These are phyloP conservation scores for Halenospora varia DNA, from an alignment of 495 filamentous ascomycete genomes.

Conservation along the genomic window DNA sequence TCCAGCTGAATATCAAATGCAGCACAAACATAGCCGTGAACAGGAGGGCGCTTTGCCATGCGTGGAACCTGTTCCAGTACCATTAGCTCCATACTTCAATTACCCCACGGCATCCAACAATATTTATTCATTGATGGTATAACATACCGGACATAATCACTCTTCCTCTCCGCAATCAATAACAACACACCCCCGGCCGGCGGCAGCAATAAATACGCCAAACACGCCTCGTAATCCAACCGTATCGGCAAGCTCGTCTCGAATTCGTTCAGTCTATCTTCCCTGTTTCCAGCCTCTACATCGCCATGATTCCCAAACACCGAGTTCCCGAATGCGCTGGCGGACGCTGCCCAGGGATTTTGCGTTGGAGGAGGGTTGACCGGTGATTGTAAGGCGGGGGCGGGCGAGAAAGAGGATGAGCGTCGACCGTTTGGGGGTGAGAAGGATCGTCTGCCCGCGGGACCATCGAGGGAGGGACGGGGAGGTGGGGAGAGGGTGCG, in stretches of 20 bases:
- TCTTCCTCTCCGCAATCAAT: slow-evolving; percentile 85
- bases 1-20: slow-evolving; percentile 84
- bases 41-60: slow-evolving; percentile 87
- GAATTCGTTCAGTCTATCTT: slow-evolving; percentile 52
- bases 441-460: slow-evolving; percentile 37
- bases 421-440: slow-evolving; percentile 37
- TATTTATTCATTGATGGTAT: no score
- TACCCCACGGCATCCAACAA: neutral
- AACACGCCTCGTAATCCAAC: slow-evolving; percentile 77
- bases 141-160: slow-evolving; percentile 89
- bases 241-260: slow-evolving; percentile 67
- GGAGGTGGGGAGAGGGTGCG: slow-evolving; percentile 66
- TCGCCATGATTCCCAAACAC: slow-evolving; percentile 26
- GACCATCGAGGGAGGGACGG: no score
- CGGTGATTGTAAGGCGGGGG: slow-evolving; percentile 36
- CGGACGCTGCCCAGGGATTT: slow-evolving; percentile 39
- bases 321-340: slow-evolving; percentile 31
- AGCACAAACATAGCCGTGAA: slow-evolving; percentile 83
- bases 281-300: slow-evolving; percentile 28
- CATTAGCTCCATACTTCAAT: slow-evolving; percentile 1
- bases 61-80: slow-evolving; percentile 68
- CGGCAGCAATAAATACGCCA: slow-evolving; percentile 85
- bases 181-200: slow-evolving; percentile 83
- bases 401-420: slow-evolving; percentile 40
- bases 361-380: slow-evolving; percentile 38